Conservation (phyloP, 2,329 filamentous ascomycete species). For the Talaromyces piceae region DNA sequence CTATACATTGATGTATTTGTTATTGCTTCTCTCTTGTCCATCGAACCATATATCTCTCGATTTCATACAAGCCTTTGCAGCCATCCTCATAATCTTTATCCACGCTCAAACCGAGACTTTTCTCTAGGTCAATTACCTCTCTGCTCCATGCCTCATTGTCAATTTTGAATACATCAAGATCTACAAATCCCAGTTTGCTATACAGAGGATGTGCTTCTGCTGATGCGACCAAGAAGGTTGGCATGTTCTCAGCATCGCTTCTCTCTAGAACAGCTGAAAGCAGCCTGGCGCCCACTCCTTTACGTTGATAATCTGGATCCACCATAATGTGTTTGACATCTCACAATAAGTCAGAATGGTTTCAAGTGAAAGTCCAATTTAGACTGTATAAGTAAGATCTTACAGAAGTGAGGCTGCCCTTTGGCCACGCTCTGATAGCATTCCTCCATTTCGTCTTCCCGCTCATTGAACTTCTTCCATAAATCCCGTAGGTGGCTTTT, state of each 20-base stretch:
- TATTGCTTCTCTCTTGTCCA: neutral
- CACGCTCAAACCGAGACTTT: neutral
- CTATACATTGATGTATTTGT: too few relatives aligned
- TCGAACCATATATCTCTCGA: neutral
- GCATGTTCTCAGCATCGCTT: constrained; percentile 3
- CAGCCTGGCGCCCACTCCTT: constrained; percentile 4
- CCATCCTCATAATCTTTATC: neutral
- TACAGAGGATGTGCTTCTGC: constrained; percentile 3
- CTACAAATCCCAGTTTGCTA: constrained; percentile 1
- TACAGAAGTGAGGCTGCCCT: constrained; percentile 4
- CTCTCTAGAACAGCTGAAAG: constrained; percentile 3
- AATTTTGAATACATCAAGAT: constrained; percentile 3
- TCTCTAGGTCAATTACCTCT: neutral
- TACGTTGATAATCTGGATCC: constrained; percentile 5
- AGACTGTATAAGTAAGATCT: neutral
- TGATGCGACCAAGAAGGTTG: constrained; percentile 5
- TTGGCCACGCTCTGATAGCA: neutral
- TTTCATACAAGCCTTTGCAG: constrained; percentile 1
- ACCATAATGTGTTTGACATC: constrained; percentile 9
- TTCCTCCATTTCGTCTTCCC: constrained; percentile 9
- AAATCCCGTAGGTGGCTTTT: constrained; percentile 3
- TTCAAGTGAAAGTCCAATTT: neutral
- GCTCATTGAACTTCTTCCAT: constrained; percentile 1
- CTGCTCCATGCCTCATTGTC: constrained; percentile 7
- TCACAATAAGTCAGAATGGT: neutral